Conservation (phyloP, 2,329 filamentous ascomycete species). For the Botryotinia globosa region DNA sequence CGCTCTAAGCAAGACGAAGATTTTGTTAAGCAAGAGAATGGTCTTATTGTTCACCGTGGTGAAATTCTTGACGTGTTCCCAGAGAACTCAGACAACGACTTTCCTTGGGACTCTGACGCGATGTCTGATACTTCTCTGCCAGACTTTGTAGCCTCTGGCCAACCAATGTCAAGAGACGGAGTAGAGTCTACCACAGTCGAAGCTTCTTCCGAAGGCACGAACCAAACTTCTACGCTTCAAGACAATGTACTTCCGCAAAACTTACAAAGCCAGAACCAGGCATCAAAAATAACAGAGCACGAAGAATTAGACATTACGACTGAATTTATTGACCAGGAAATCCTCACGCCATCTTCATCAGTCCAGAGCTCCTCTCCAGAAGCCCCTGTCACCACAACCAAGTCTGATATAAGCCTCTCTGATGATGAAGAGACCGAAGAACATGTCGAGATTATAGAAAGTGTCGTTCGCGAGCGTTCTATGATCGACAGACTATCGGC, state of each 20-base stretch:
- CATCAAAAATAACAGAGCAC: not conserved
- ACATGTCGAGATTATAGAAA: not conserved
- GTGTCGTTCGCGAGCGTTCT: not conserved
- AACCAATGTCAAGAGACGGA: not conserved
- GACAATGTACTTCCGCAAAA: not conserved
- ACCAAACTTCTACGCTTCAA: not conserved
- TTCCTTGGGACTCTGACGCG: not conserved
- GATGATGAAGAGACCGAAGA: constrained; percentile 6
- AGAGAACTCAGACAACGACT: constrained; percentile 9
- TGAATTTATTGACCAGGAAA: not conserved
- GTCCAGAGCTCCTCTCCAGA: not conserved
- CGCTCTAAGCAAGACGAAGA: constrained; percentile 27
- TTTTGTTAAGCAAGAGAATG: constrained; percentile 35
- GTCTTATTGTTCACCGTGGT: constrained; percentile 36
- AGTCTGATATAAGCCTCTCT: not conserved
- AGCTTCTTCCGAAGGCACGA: not conserved
- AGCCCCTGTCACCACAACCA: not conserved
- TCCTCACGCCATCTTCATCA: not conserved
- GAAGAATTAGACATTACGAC: not conserved
- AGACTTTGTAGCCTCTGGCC: not conserved
- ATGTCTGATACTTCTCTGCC: not conserved
- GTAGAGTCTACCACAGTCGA: not conserved
- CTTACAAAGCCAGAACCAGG: not conserved
- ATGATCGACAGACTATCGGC: constrained; percentile 2
- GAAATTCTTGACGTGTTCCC: constrained; percentile 38